These are phyloP conservation scores for Ganoderma leucocontextum DNA, from an alignment of 1,284 basidiomycete genomes.

Conservation along the genomic window DNA sequence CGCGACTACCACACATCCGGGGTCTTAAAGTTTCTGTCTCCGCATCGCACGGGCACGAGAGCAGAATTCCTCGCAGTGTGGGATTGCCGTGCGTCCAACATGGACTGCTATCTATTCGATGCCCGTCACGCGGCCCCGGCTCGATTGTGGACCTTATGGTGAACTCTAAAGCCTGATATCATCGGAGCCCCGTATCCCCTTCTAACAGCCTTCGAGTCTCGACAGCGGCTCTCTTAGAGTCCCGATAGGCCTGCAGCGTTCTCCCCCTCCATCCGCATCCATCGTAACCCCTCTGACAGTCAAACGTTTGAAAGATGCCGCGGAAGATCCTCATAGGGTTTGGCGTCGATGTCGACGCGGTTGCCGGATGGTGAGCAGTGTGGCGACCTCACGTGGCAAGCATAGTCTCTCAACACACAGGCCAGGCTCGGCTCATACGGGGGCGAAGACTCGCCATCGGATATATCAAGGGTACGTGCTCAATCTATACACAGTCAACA, in stretches of 20 bases:
- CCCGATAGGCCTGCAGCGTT: not conserved
- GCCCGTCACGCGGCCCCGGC: not conserved
- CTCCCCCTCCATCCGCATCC: not conserved
- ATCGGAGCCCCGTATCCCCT: not conserved
- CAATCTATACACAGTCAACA: constrained; percentile 4
- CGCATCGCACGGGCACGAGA: too few species aligned
- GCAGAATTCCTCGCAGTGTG: too few species aligned
- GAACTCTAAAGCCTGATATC: not conserved
- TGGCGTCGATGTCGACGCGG: constrained; percentile 46
- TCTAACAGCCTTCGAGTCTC: not conserved
- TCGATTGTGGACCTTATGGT: not conserved
- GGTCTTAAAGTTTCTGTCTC: too few species aligned
- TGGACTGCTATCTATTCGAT: too few species aligned
- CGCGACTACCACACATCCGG: too few species aligned
- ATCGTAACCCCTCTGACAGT: not conserved
- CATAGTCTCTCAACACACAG: not conserved
- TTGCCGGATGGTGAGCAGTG: constrained; percentile 42
- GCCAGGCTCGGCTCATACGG: constrained; percentile 76
- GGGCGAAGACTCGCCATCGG: constrained; percentile 70
- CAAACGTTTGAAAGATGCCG: constrained; percentile 33
- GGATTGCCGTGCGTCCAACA: too few species aligned
- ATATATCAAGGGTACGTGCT: constrained; percentile 62
- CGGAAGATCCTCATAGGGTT: constrained; percentile 44
- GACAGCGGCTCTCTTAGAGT: not conserved
- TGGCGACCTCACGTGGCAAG: too few species aligned